Percentiles rank a stretch among this genome's conserved stretches.
Evolutionary conservation across 2,329 filamentous ascomycete species (phyloP).

Genomic region (Tolypocladium album): DNA sequence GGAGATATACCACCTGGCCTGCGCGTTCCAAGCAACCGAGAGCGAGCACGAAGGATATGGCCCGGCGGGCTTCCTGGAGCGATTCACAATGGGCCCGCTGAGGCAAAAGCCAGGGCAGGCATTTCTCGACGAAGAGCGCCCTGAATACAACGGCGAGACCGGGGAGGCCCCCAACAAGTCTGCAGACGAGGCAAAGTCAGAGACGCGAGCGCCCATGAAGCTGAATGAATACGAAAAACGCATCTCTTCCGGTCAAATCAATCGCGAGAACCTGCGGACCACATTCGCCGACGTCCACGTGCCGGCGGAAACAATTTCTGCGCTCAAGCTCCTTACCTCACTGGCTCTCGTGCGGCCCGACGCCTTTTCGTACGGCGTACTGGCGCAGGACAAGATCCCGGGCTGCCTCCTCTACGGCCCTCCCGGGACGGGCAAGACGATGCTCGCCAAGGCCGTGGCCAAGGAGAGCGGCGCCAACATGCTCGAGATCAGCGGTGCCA

Average conservation of each 20-base stretch:
- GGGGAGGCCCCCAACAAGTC: constrained; percentile 15
- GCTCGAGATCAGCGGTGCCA: constrained; percentile 84
- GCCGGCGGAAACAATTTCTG: constrained; percentile 70
- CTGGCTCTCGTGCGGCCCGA: constrained; percentile 80
- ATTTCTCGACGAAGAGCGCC: constrained; percentile 17
- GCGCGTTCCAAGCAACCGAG: constrained; percentile 16
- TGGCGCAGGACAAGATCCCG: constrained; percentile 82
- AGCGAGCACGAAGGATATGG: constrained; percentile 9
- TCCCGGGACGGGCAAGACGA: constrained; percentile 67
- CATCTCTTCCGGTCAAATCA: constrained; percentile 70
- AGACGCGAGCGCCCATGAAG: constrained; percentile 21
- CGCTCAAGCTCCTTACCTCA: constrained; percentile 79
- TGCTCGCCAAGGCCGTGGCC: constrained; percentile 58
- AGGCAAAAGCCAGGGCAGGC: constrained; percentile 18
- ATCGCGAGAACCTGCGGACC: constrained; percentile 70
- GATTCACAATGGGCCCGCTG: constrained; percentile 20
- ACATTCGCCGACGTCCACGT: constrained; percentile 85
- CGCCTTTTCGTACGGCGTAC: constrained; percentile 90
- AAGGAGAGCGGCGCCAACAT: constrained; percentile 58
- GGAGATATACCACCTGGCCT: constrained; percentile 28
- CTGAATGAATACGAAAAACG: constrained; percentile 73
- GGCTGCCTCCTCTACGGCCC: constrained; percentile 83
- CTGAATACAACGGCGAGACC: constrained; percentile 10
- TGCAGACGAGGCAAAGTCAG: constrained; percentile 17
- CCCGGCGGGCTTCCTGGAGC: constrained; percentile 16